Evolutionary conservation across 2,329 filamentous ascomycete genomes (phyloP).

Genomic region (Aspergillus japonicus): DNA sequence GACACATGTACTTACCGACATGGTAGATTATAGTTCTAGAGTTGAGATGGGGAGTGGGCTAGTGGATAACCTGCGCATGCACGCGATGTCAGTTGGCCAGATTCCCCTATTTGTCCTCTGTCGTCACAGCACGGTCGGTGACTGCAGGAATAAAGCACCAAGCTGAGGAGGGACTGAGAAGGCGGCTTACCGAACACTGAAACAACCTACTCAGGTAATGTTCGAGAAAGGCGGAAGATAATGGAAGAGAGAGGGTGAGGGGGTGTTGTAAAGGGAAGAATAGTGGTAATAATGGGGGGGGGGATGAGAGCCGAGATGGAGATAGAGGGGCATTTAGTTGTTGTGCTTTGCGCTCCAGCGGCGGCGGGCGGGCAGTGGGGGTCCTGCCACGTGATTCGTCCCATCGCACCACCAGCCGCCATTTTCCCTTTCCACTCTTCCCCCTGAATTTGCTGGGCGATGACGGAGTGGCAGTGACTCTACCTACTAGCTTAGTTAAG

Average conservation of each 20-base stretch:
- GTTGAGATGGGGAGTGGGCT: slow-evolving; percentile 11
- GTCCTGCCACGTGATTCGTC: slow-evolving; percentile 19
- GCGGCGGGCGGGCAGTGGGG: slow-evolving; percentile 26
- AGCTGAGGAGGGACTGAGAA: background rate
- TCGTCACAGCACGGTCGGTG: background rate
- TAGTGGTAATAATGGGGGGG: background rate
- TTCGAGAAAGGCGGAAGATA: slow-evolving; percentile 3
- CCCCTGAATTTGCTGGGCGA: slow-evolving; percentile 8
- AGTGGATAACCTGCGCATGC: slow-evolving; percentile 27
- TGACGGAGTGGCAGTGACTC: background rate
- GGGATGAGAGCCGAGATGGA: slow-evolving; percentile 21
- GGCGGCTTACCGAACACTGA: slow-evolving; percentile 13
- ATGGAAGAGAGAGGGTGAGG: slow-evolving; percentile 14
- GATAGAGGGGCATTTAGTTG: slow-evolving; percentile 37
- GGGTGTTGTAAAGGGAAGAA: slow-evolving; percentile 6
- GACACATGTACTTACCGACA: slow-evolving; percentile 32
- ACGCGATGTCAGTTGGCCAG: slow-evolving; percentile 32
- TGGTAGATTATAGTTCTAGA: slow-evolving; percentile 28
- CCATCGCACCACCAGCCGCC: slow-evolving; percentile 20
- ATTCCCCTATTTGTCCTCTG: slow-evolving; percentile 15
- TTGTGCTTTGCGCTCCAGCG: slow-evolving; percentile 29
- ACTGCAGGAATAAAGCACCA: background rate
- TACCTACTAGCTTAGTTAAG: background rate
- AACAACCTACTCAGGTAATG: slow-evolving; percentile 19
- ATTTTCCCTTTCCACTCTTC: slow-evolving; percentile 13